These are phyloP conservation scores for Nothomitra cinnamomea DNA, from an alignment of 2,329 filamentous ascomycete species.

Conservation along the genomic window DNA sequence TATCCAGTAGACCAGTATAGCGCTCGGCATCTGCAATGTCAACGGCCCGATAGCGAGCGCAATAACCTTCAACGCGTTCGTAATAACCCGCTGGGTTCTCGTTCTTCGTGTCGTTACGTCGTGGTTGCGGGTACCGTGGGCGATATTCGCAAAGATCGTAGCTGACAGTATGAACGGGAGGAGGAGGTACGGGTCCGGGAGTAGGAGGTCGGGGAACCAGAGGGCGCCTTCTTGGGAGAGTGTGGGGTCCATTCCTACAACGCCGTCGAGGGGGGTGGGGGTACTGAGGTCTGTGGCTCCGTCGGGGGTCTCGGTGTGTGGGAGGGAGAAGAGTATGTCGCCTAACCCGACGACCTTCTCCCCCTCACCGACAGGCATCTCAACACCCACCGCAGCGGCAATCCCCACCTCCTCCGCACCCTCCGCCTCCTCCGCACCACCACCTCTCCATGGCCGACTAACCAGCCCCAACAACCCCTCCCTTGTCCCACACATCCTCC, in stretches of 20 bases:
- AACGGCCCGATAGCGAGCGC: conserved; percentile 24
- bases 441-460: no score
- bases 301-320: no score
- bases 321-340: no score
- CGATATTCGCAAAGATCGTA: conserved; percentile 32
- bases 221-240: conserved; percentile 39
- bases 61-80: conserved; percentile 20
- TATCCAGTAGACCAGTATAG: conserved; percentile 33
- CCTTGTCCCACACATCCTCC: conserved; percentile 28
- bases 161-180: conserved; percentile 32
- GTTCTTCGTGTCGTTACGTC: neutral
- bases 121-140: conserved; percentile 1
- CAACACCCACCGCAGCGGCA: no score
- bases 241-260: conserved; percentile 26
- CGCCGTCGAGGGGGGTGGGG: conserved; percentile 11
- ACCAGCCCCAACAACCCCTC: conserved; percentile 24
- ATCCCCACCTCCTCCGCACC: neutral
- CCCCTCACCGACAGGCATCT: no score
- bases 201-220: conserved; percentile 41
- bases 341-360: no score
- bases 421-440: no score
- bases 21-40: conserved; percentile 24
- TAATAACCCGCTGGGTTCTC: conserved; percentile 14
- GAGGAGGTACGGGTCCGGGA: conserved; percentile 32
- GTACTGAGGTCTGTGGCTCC: conserved; percentile 6